Evolutionary conservation across 2,329 filamentous ascomycete genomes (phyloP).

Genomic region (Pseudocercospora fuligena): DNA sequence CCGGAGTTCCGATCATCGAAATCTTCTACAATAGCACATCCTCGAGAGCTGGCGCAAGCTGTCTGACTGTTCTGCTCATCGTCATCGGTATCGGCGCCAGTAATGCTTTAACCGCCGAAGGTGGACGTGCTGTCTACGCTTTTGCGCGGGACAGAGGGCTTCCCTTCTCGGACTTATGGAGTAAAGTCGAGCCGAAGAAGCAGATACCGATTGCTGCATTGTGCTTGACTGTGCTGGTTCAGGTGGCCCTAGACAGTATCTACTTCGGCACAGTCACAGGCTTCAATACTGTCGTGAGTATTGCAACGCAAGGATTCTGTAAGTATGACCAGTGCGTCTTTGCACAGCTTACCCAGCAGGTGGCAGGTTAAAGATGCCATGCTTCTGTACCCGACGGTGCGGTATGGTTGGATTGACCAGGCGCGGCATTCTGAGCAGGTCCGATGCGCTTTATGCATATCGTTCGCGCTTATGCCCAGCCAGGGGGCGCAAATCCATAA

Average conservation of each 20-base stretch:
- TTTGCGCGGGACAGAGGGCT: slow-evolving; percentile 59
- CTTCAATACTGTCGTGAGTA: slow-evolving; percentile 59
- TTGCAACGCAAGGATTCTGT: slow-evolving; percentile 62
- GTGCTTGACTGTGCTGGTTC: slow-evolving; percentile 52
- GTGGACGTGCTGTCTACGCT: slow-evolving; percentile 53
- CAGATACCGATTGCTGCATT: slow-evolving; percentile 58
- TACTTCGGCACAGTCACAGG: slow-evolving; percentile 42
- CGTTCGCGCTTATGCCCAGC: background rate
- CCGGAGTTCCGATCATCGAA: slow-evolving; percentile 59
- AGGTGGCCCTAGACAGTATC: slow-evolving; percentile 57
- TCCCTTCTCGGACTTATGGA: slow-evolving; percentile 55
- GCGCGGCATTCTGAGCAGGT: background rate
- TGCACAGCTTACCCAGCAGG: background rate
- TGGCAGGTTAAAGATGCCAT: background rate
- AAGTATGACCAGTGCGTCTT: slow-evolving; percentile 3
- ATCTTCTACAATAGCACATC: slow-evolving; percentile 58
- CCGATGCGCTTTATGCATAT: slow-evolving; percentile 6
- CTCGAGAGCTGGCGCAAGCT: slow-evolving; percentile 51
- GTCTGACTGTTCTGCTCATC: slow-evolving; percentile 53
- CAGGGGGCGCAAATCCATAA: background rate
- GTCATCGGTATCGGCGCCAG: slow-evolving; percentile 55
- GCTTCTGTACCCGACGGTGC: background rate
- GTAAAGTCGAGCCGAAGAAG: slow-evolving; percentile 52
- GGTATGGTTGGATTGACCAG: background rate
- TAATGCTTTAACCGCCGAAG: slow-evolving; percentile 55